Conservation (phyloP, 192 early-diverging fungal species). For the Fimicolochytrium jonesii region DNA sequence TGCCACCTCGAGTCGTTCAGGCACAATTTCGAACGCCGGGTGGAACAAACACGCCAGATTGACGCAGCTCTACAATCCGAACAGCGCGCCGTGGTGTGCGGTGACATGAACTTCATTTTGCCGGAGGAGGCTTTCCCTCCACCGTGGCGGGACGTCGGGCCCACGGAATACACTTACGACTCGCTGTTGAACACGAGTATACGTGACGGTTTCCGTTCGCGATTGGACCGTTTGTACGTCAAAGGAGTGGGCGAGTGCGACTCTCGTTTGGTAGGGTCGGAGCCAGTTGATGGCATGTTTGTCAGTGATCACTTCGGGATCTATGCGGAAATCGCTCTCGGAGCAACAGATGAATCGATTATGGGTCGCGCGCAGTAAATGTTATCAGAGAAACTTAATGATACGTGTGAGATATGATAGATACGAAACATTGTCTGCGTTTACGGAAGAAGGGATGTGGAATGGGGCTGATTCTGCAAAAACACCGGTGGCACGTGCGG, state of each 20-base stretch:
- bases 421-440: too few species aligned
- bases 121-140: not conserved
- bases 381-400: too few species aligned
- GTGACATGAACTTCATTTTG: slow-evolving; percentile 5
- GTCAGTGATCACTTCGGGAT: slow-evolving; percentile 6
- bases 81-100: not conserved
- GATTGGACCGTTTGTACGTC: slow-evolving; percentile 3
- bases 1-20: slow-evolving; percentile 3
- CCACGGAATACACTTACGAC: slow-evolving; percentile 4
- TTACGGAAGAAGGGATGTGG: too few species aligned
- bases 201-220: slow-evolving; percentile 1
- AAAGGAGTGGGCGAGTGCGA: not conserved
- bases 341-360: too few species aligned
- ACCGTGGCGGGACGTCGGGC: not conserved
- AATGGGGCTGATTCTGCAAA: too few species aligned
- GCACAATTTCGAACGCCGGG: not conserved
- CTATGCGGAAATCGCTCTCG: slow-evolving; percentile 1
- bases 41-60: not conserved
- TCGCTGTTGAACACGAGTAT: slow-evolving; percentile 5
- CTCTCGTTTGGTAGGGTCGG: slow-evolving; percentile 7
- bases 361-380: too few species aligned
- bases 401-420: too few species aligned
- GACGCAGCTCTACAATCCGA: not conserved
- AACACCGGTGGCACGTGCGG: too few species aligned
- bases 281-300: not conserved